Base-by-base conservation (phyloP, 2,329 filamentous ascomycete genomes). In the Pochonia chlamydosporia region DNA sequence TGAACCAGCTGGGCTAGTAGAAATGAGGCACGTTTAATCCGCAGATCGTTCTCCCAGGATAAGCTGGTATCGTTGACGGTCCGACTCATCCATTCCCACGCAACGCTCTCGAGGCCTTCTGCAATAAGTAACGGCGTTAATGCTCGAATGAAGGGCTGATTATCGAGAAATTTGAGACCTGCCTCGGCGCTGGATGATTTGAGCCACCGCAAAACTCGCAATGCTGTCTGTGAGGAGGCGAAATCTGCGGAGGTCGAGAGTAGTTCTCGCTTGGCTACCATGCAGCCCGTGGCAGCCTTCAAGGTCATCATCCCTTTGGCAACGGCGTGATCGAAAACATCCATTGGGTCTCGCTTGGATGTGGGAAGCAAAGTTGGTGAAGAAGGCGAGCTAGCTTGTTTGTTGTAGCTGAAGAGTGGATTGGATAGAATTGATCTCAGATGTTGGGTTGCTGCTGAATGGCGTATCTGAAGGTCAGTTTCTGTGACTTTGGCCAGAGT, bases 381-480 rank as follows among this genome's bases (percentile, higher is more conserved):
- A 1, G 55, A 53, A 16, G 48, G 48, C 25, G 57, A 49, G 13
- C 52, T 53, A 11, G 55, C 49, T 21, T 59, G 52, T 21, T 60
- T 58, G 24, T 60, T 56, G 46, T 65, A 64, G 52, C 62, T 64
- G 62, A 82, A 81, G 16, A 82, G 64, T 1, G 78, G 78, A 49
- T 81, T 81, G 43, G 72, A 69, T 13, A 82, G 72, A 46, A 82
- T 77, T 28, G 75, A 70, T 48, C 71, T 72, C n/a, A 82, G 59
- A 60, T 82, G 79, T 14, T 66, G 69, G 50, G 56, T 64, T 4
- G 65, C 59, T 24, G 66, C 64, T 10, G 67, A 66, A 41, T 61
- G 55, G 72, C 76, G 52, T 64, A 51, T 39, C 26, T 52, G 54
- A 18, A 51, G 44, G 21, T 43, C 49, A 11, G 50, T 25, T 24